These are phyloP conservation scores for Spergularia bocconei DNA, from an alignment of 148 eudicot species.

Conservation along the genomic window DNA sequence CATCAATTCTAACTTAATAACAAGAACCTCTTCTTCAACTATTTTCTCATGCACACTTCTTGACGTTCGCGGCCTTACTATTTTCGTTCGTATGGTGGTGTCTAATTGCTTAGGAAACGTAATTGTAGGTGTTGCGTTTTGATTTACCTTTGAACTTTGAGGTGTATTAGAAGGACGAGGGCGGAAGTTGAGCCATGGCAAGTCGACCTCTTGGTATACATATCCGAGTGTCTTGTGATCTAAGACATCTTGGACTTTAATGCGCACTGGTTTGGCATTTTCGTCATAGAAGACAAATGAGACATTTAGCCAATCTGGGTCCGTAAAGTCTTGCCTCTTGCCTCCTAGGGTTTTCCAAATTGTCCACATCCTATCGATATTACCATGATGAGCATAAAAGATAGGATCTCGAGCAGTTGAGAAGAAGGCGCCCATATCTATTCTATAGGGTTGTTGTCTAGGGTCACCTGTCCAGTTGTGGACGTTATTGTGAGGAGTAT, in stretches of 20 bases:
- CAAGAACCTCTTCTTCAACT: conserved; percentile 8
- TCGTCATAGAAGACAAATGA: conserved; percentile 63
- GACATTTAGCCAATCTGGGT: conserved; percentile 51
- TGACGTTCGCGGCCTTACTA: conserved; percentile 48
- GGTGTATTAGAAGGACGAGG: conserved; percentile 33
- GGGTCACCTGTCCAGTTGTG: conserved; percentile 62
- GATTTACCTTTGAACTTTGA: background rate
- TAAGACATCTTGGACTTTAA: conserved; percentile 51
- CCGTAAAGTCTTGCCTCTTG: conserved; percentile 40
- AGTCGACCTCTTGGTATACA: conserved; percentile 50
- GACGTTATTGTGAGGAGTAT: conserved; percentile 53
- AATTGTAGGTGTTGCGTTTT: background rate
- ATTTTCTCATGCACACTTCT: conserved; percentile 49
- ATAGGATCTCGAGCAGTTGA: conserved; percentile 67
- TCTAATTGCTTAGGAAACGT: conserved; percentile 42
- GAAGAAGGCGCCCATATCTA: conserved; percentile 75
- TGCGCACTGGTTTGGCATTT: conserved; percentile 48
- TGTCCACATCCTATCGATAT: conserved; percentile 63
- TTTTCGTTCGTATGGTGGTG: conserved; percentile 37
- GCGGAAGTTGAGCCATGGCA: conserved; percentile 45
- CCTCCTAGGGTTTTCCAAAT: conserved; percentile 70
- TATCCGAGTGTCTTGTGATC: conserved; percentile 56
- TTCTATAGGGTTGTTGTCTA: conserved; percentile 38
- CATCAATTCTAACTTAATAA: background rate
- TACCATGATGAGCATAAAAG: conserved; percentile 63